These are phyloP conservation scores for Perkinsus marinus DNA, from an alignment of 169 alveolate genomes.

Conservation along the genomic window DNA sequence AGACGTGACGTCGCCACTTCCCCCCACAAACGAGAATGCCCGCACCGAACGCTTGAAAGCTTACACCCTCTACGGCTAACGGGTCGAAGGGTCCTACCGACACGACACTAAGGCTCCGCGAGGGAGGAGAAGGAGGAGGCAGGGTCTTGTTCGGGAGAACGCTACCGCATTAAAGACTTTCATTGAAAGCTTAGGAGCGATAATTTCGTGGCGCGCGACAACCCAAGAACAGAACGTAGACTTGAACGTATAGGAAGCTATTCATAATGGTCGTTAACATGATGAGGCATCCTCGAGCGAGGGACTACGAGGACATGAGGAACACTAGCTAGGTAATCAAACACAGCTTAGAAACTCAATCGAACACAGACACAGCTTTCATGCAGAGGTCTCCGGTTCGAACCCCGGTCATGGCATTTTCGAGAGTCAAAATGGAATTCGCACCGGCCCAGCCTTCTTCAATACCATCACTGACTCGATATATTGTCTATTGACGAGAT, in stretches of 20 bases:
- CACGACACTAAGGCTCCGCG: too few relatives aligned
- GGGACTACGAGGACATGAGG: neutral
- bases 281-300: neutral
- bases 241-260: neutral
- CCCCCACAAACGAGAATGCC: too few relatives aligned
- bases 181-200: neutral
- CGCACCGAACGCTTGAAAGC: too few relatives aligned
- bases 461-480: conserved; percentile 78
- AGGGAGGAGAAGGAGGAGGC: too few relatives aligned
- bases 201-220: neutral
- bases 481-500: conserved; percentile 80
- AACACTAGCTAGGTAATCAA: neutral
- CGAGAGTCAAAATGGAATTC: neutral
- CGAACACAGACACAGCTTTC: neutral
- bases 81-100: too few relatives aligned
- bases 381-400: neutral
- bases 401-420: neutral
- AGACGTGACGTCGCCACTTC: too few relatives aligned
- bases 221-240: neutral
- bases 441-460: conserved; percentile 87
- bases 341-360: neutral
- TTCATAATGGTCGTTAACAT: neutral
- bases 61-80: too few relatives aligned
- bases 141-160: too few relatives aligned
- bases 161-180: too few relatives aligned